Percentiles rank a stretch among this genome's conserved stretches.
Evolutionary conservation across 306 rosid genomes (phyloP).

Genomic region (Casuarina equisetifolia): DNA sequence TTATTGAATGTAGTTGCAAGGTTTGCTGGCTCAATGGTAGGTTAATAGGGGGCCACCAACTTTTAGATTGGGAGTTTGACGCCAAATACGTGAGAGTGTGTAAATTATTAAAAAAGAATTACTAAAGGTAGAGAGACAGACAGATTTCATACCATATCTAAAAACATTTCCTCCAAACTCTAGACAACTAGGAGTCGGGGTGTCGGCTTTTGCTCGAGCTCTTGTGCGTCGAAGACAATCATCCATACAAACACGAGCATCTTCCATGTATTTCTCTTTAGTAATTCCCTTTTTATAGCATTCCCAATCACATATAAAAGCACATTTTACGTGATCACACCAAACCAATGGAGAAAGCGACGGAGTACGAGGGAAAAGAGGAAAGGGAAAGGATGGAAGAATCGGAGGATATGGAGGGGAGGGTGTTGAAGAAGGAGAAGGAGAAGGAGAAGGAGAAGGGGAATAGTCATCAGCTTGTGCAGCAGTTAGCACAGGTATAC

Average conservation of each 20-base stretch:
- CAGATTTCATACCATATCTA: not conserved
- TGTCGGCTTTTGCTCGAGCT: no score
- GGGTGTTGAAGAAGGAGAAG: not conserved
- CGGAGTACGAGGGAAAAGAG: not conserved
- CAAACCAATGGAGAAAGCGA: not conserved
- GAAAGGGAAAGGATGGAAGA: not conserved
- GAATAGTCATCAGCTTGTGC: not conserved
- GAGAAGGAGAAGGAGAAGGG: not conserved
- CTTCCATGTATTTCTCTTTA: not conserved
- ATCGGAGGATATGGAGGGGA: not conserved
- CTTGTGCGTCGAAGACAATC: not conserved
- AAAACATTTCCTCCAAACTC: no score
- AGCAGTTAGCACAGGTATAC: no score
- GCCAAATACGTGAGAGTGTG: no score
- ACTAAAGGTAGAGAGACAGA: no score
- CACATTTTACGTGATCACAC: not conserved
- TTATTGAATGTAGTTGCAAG: no score
- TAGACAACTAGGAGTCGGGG: no score
- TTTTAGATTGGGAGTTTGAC: no score
- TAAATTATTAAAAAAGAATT: no score
- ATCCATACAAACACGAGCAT: not conserved
- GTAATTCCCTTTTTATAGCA: no score
- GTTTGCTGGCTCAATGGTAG: no score
- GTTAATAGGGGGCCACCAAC: no score
- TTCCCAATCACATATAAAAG: not conserved